phyloP scores from a whole-genome alignment of 129 eudicot genomes.

The Flaveria bidentis region DNA sequence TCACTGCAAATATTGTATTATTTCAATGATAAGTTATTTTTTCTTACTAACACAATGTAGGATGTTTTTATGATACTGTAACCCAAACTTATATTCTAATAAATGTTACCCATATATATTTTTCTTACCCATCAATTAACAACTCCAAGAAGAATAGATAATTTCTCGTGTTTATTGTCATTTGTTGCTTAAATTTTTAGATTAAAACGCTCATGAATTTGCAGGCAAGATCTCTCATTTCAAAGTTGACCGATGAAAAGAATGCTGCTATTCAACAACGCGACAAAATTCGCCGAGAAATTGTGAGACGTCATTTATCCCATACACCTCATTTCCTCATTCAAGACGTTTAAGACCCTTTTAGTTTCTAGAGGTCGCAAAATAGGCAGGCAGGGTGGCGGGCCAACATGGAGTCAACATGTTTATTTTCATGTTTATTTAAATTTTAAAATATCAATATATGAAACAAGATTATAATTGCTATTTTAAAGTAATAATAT shows the following conservation, averaged over 20 bases:
- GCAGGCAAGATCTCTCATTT: constrained; percentile 65
- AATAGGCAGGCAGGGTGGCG: not conserved
- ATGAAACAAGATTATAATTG: not conserved
- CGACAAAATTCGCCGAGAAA: constrained; percentile 63
- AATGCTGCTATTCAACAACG: constrained; percentile 60
- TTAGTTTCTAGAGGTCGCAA: not conserved
- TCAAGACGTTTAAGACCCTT: not conserved
- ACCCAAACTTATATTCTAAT: not conserved
- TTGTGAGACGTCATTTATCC: constrained; percentile 47
- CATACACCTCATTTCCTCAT: not conserved
- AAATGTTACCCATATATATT: too few relatives aligned
- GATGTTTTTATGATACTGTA: not conserved
- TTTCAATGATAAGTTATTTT: too few relatives aligned
- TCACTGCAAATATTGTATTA: too few relatives aligned
- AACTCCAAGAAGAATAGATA: not conserved
- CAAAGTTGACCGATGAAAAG: constrained; percentile 73
- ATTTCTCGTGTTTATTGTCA: not conserved
- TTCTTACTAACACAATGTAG: too few relatives aligned
- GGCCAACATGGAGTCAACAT: not conserved
- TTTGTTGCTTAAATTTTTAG: not conserved
- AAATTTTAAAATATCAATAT: not conserved
- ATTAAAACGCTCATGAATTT: constrained; percentile 21
- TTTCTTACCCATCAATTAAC: not conserved
- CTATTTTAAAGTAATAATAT: not conserved
- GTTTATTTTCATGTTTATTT: not conserved